A percentile compares a stretch with the other conserved stretches of the same genome.
phyloP scores from a whole-genome alignment of 768 basidiomycete species.

The Neoboletus magnificus region DNA sequence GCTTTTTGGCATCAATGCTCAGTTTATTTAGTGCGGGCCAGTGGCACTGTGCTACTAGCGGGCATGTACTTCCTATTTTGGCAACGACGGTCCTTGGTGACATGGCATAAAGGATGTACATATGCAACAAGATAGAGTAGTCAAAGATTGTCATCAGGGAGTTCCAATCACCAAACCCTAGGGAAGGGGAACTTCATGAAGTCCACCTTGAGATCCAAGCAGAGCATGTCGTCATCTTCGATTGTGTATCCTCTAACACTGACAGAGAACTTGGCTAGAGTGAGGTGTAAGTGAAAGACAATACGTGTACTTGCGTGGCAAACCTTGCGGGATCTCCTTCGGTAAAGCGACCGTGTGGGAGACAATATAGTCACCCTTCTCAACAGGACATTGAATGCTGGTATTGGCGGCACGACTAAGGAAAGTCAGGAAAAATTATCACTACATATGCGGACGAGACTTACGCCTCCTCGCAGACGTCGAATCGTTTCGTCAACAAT shows the following conservation, averaged over 20 bases:
- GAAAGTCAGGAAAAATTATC: neutral
- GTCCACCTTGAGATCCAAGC: conserved; percentile 75
- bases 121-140: conserved; percentile 3
- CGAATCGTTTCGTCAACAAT: conserved; percentile 78
- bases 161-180: conserved; percentile 24
- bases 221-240: conserved; percentile 73
- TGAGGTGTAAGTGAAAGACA: conserved; percentile 1
- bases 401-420: conserved; percentile 70
- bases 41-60: too few relatives aligned
- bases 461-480: conserved; percentile 93
- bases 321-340: conserved; percentile 84
- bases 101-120: neutral
- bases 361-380: conserved; percentile 67
- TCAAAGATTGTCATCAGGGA: neutral
- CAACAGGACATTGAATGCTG: conserved; percentile 79
- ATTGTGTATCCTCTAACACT: conserved; percentile 64
- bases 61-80: conserved; percentile 7
- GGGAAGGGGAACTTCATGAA: conserved; percentile 51
- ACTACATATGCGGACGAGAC: conserved; percentile 26
- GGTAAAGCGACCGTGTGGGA: conserved; percentile 83
- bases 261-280: conserved; percentile 79
- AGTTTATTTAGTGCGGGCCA: neutral
- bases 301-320: conserved; percentile 10
- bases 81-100: neutral
- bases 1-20: conserved; percentile 75